Percentiles rank a stretch among this genome's conserved stretches.
These are phyloP conservation scores for Metschnikowia drakensbergensis DNA, from an alignment of 805 yeast genomes.

Conservation along the genomic window DNA sequence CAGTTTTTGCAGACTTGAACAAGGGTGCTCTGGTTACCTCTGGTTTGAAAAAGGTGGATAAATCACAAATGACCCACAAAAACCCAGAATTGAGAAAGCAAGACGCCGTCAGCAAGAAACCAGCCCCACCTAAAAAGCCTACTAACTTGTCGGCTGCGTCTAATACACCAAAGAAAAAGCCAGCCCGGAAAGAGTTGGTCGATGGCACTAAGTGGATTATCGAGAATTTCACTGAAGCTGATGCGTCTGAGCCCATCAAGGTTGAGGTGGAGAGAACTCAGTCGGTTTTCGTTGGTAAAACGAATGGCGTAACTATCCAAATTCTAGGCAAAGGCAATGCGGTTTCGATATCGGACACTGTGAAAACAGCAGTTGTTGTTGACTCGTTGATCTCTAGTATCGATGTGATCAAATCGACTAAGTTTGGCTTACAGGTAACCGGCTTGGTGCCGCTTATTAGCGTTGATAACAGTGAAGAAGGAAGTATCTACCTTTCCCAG, in stretches of 20 bases:
- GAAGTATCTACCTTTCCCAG: conserved; percentile 71
- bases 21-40: conserved; percentile 82
- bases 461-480: conserved; percentile 86
- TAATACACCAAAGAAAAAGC: conserved; percentile 35
- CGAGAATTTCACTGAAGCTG: conserved; percentile 64
- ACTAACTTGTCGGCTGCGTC: conserved; percentile 50
- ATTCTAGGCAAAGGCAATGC: conserved; percentile 91
- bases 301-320: conserved; percentile 69
- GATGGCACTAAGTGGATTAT: conserved; percentile 86
- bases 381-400: conserved; percentile 85
- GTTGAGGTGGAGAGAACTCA: conserved; percentile 83
- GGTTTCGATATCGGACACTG: conserved; percentile 70
- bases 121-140: conserved; percentile 85
- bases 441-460: conserved; percentile 81
- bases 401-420: conserved; percentile 76
- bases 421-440: conserved; percentile 80
- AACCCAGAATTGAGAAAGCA: conserved; percentile 75
- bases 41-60: conserved; percentile 87
- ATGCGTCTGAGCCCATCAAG: conserved; percentile 48
- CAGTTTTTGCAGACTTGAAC: conserved; percentile 88
- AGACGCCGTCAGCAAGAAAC: conserved; percentile 47
- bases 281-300: conserved; percentile 83
- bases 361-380: conserved; percentile 69
- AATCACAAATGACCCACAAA: conserved; percentile 90
- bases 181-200: conserved; percentile 59